Base-by-base conservation (phyloP, 306 rosid species). In the Hippophae gyantsensis region DNA sequence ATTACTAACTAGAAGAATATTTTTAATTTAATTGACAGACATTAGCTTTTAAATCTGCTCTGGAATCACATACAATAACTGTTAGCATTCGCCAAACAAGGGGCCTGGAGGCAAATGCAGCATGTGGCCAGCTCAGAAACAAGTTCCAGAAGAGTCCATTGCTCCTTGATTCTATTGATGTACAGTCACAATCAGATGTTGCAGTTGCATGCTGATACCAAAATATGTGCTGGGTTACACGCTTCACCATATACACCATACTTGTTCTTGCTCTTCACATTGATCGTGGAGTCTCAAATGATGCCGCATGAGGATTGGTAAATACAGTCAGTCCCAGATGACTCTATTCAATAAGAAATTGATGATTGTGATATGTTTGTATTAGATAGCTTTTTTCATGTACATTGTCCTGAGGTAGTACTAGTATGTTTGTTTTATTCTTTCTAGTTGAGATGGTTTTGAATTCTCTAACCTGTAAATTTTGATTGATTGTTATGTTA, bases 71-170 rank as follows among this genome's bases (percentile, higher is more conserved):
- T 47, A 92, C 82, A 75, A 79, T 85, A 76, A 81, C 95, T 9
- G 89, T 79, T 41, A 92, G 88, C 13, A 64, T 78, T 13, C 92
- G 98, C 38, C 93, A 88, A 85, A 92, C 96, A 41, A 78, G 98
- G 76, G 98, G 98, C 56, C 55, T 87, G 65, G 98, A 92, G 43
- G 98, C 98, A 58, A 89, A 86, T 76, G 98, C 98, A 42, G 98
- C 98, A 56, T 92, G 98, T 73, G 98, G 98, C 55, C 98, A 92
- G 82, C 82, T 92, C 48, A 80, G 98, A 48, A 92, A 92, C 77
- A 69, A 78, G 48, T 92, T 85, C 65, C 96, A 87, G 74, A 92
- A 80, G 81, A 75, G 65, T 56, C 98, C 98, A 65, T 73, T 92
- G 76, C 79, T 62, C 50, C 23, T 68, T 6, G 82, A 85, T 1